Percentiles rank a stretch among this genome's conserved stretches.
These are phyloP conservation scores for Trichosporon ovoides DNA, from an alignment of 1,284 basidiomycete genomes.

Conservation along the genomic window DNA sequence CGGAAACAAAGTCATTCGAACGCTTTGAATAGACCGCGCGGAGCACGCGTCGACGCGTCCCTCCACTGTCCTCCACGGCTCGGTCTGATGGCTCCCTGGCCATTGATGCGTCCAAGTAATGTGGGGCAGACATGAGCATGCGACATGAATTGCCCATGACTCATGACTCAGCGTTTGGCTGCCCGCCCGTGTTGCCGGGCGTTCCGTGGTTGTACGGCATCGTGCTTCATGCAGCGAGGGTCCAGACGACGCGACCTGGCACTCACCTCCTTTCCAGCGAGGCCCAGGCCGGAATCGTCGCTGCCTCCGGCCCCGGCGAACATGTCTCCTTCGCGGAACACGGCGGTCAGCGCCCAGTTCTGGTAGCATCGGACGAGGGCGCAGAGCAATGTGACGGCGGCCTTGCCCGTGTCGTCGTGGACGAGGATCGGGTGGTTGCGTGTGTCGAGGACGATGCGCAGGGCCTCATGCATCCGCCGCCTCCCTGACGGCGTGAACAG, in stretches of 20 bases:
- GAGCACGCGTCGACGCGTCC: conserved; percentile 2
- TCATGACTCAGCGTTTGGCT: not conserved
- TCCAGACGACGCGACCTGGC: conserved; percentile 17
- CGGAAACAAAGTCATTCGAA: not conserved
- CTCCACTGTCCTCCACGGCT: not conserved
- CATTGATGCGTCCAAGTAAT: not conserved
- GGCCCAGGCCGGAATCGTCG: conserved; percentile 42
- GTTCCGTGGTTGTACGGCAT: conserved; percentile 4
- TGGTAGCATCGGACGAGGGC: conserved; percentile 40
- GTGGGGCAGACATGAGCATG: not conserved
- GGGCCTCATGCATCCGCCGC: conserved; percentile 19
- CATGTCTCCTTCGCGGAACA: conserved; percentile 44
- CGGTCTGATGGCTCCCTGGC: not conserved
- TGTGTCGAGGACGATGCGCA: conserved; percentile 34
- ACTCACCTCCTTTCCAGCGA: conserved; percentile 40
- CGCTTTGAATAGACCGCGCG: not conserved
- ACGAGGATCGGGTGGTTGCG: conserved; percentile 42
- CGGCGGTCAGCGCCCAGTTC: conserved; percentile 41
- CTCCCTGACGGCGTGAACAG: conserved; percentile 27
- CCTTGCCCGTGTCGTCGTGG: conserved; percentile 47
- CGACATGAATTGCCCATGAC: not conserved
- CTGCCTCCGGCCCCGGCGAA: conserved; percentile 46
- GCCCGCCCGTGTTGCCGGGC: too few relatives aligned
- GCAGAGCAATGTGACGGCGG: conserved; percentile 35
- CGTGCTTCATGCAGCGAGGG: conserved; percentile 28